Percentiles rank a stretch among this genome's conserved stretches.
These are phyloP conservation scores for Tarenaya hassleriana DNA, from an alignment of 345 rosid species.

Conservation along the genomic window DNA sequence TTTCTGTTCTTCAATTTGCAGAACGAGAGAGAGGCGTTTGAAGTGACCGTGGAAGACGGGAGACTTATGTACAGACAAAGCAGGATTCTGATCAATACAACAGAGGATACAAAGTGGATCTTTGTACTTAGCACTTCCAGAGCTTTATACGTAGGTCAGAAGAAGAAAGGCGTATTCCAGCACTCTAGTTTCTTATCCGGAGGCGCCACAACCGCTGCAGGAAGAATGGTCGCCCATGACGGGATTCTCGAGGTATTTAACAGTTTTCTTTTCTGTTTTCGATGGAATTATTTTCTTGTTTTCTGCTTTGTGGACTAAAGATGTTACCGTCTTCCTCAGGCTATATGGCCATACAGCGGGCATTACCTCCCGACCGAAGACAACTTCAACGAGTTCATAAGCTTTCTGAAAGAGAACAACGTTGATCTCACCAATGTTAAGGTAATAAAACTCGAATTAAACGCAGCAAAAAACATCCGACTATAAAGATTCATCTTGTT, in stretches of 20 bases:
- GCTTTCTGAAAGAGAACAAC: conserved; percentile 48
- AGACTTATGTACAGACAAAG: conserved; percentile 41
- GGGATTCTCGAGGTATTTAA: conserved; percentile 65
- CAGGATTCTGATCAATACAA: conserved; percentile 34
- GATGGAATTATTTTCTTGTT: too few species aligned
- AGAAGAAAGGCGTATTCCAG: conserved; percentile 58
- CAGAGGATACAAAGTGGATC: conserved; percentile 51
- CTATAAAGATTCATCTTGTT: neutral
- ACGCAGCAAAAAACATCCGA: too few species aligned
- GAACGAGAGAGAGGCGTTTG: conserved; percentile 59
- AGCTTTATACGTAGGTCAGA: conserved; percentile 51
- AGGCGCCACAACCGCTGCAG: conserved; percentile 62
- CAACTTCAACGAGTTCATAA: conserved; percentile 47
- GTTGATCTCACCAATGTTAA: conserved; percentile 52
- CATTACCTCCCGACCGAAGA: conserved; percentile 66
- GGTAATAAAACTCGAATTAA: too few species aligned
- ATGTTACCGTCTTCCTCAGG: conserved; percentile 25
- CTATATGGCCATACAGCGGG: conserved; percentile 69
- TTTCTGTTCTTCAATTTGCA: conserved; percentile 26
- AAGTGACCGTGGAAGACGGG: conserved; percentile 56
- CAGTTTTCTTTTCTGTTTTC: too few species aligned
- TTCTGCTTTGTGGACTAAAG: neutral
- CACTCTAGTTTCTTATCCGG: conserved; percentile 67
- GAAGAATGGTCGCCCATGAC: conserved; percentile 46
- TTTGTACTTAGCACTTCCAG: conserved; percentile 66